phyloP scores from a whole-genome alignment of 75 land plant species.

The Pseudotsuga menziesii region DNA sequence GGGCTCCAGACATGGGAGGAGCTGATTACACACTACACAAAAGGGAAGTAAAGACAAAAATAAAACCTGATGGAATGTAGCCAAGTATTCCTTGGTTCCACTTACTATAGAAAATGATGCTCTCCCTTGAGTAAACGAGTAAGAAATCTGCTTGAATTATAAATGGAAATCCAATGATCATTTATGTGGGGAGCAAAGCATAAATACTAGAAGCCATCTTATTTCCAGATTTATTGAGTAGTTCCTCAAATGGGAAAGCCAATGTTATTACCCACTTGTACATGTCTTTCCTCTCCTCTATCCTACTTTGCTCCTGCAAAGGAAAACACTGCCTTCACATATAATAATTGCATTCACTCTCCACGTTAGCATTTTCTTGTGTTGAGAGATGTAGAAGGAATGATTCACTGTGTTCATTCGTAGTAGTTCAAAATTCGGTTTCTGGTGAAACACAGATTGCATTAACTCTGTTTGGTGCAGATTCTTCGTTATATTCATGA shows the following conservation, averaged over 20 bases:
- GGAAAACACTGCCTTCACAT: conserved; percentile 68
- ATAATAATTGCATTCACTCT: conserved; percentile 31
- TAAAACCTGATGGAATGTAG: conserved; percentile 53
- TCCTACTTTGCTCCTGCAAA: conserved; percentile 23
- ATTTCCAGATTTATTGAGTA: conserved; percentile 8
- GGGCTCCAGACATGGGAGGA: conserved; percentile 15
- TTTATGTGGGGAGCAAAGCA: conserved; percentile 63
- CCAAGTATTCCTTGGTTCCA: conserved; percentile 66
- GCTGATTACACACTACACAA: conserved; percentile 15
- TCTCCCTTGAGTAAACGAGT: conserved; percentile 46
- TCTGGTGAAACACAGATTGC: conserved; percentile 38
- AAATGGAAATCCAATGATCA: conserved; percentile 53
- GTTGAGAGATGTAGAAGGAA: conserved; percentile 40
- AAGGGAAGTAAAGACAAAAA: conserved; percentile 33
- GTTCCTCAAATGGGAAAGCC: conserved; percentile 45
- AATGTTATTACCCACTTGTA: conserved; percentile 51
- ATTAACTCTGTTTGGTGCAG: conserved; percentile 8
- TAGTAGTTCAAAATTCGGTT: conserved; percentile 19
- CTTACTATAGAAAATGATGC: conserved; percentile 35
- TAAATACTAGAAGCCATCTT: conserved; percentile 23
- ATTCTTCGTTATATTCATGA: conserved; percentile 30
- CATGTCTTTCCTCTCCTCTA: conserved; percentile 33
- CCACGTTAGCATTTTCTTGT: neutral
- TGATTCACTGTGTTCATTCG: conserved; percentile 37
- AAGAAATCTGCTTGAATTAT: conserved; percentile 67